Percentiles rank a stretch among this genome's conserved stretches.
phyloP scores from a whole-genome alignment of 208 protist species.

The Trypanosoma mega region DNA sequence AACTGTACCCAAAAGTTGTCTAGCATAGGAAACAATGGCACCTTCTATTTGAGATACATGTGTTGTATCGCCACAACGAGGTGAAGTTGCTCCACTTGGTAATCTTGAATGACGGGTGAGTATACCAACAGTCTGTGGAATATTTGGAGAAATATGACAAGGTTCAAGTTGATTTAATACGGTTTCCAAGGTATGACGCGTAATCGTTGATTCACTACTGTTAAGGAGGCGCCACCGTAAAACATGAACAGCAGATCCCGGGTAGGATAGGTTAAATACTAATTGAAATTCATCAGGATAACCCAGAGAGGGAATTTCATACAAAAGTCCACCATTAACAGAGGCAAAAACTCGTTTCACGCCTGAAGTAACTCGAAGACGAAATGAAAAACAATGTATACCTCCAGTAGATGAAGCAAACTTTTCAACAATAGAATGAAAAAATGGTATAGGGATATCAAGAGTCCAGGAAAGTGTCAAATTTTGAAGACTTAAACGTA shows the following conservation, averaged over 20 bases:
- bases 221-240: constrained; percentile 39
- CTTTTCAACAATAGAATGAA: constrained; percentile 3
- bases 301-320: constrained; percentile 25
- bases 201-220: background rate
- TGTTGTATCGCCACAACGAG: constrained; percentile 12
- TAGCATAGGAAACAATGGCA: constrained; percentile 76
- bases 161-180: constrained; percentile 16
- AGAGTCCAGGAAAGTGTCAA: constrained; percentile 20
- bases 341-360: constrained; percentile 36
- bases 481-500: constrained; percentile 48
- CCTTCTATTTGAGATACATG: constrained; percentile 65
- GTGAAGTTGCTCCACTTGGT: background rate
- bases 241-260: constrained; percentile 40
- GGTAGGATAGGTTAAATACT: constrained; percentile 36
- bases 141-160: constrained; percentile 33
- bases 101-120: constrained; percentile 28
- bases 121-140: constrained; percentile 31
- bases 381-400: constrained; percentile 13
- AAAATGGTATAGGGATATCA: constrained; percentile 22
- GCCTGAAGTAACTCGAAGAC: constrained; percentile 23
- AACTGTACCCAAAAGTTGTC: constrained; percentile 67
- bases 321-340: constrained; percentile 43
- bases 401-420: background rate
- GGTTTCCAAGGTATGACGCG: constrained; percentile 11
- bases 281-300: constrained; percentile 41